These are phyloP conservation scores for Sugiyamaella qingdaonensis DNA, from an alignment of 805 yeast species.

Conservation along the genomic window DNA sequence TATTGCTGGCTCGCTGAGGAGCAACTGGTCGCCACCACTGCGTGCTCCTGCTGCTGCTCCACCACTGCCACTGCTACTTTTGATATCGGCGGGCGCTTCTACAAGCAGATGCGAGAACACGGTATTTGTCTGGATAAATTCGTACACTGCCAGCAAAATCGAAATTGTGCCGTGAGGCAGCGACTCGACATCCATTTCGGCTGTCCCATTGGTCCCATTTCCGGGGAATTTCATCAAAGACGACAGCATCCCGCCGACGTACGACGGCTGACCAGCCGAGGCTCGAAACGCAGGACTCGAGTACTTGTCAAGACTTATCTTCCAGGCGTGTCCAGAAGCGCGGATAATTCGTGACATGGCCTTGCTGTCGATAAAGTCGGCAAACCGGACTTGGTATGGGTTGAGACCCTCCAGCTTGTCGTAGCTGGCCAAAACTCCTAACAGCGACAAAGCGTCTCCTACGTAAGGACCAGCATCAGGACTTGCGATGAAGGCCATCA, in stretches of 20 bases:
- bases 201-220: neutral
- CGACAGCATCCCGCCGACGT: neutral
- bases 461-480: slow-evolving; percentile 24
- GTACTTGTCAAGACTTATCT: slow-evolving; percentile 17
- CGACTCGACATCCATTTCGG: neutral
- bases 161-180: slow-evolving; percentile 22
- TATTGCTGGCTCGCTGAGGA: neutral
- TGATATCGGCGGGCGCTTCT: slow-evolving; percentile 20
- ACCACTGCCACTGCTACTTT: slow-evolving; percentile 9
- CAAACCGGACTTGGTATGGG: slow-evolving; percentile 34
- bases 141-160: slow-evolving; percentile 29
- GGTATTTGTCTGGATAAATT: slow-evolving; percentile 35
- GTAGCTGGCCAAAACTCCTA: slow-evolving; percentile 37
- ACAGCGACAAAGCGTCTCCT: slow-evolving; percentile 33
- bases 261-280: neutral
- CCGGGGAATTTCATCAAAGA: neutral
- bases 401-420: slow-evolving; percentile 35
- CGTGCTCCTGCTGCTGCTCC: slow-evolving; percentile 14
- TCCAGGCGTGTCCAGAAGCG: slow-evolving; percentile 27
- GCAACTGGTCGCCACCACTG: neutral
- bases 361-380: slow-evolving; percentile 38
- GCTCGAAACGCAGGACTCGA: slow-evolving; percentile 2
- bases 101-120: slow-evolving; percentile 30
- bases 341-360: slow-evolving; percentile 31
- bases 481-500: slow-evolving; percentile 31